Evolutionary conservation across 2,329 filamentous ascomycete genomes (phyloP), one percentile per base, ranked within the genome.

Genomic region (Chrysoporthe austroafricana): DNA sequence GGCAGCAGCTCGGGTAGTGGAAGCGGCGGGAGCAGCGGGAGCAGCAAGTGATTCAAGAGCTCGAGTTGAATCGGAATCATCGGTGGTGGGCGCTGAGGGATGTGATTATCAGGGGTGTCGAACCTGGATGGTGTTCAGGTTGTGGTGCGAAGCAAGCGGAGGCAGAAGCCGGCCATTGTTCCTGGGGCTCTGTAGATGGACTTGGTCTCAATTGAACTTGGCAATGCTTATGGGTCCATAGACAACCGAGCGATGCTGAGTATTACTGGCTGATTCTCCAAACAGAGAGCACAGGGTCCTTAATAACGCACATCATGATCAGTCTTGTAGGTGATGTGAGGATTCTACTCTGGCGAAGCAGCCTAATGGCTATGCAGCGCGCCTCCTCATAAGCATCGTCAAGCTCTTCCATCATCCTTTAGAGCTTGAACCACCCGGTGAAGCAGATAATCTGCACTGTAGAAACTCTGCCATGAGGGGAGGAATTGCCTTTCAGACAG

Each of bases 1-100:
- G 63, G 62, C 54, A 69, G 72, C 57, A 62, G 61, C 39, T 26
- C 16, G 3, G 42, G 48, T 34, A 42, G 61, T 32, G 43, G 43
- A 7, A n/a, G 43, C 59, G 26, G 58, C 58, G 36, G 36, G 36
- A 57, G 60, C 60, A 39, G 60, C 34, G 46, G 44, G 11, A 21
- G 34, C 21, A 26, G 61, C 42, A 63, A 63, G 60, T 62, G 60
- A 62, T 62, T 21, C n/a, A 18, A 14, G 26, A 61, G 42, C 36
- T 46, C 36, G 21, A 21, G 18, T 42, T n/a, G 6, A 39, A 21
- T 2, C 36, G 5, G 36, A 39, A 2, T 13, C 2, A 21, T 2
- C 56, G 14, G 16, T 14, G 34, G 34, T 34, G 9, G 56, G 56
- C 11, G 26, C 32, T 5, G 26, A 34, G 50, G 11, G 14, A 6